Percentiles rank a stretch among this genome's conserved stretches.
Conservation (phyloP, 2,329 filamentous ascomycete genomes). For the Paramyrothecium sp. region DNA sequence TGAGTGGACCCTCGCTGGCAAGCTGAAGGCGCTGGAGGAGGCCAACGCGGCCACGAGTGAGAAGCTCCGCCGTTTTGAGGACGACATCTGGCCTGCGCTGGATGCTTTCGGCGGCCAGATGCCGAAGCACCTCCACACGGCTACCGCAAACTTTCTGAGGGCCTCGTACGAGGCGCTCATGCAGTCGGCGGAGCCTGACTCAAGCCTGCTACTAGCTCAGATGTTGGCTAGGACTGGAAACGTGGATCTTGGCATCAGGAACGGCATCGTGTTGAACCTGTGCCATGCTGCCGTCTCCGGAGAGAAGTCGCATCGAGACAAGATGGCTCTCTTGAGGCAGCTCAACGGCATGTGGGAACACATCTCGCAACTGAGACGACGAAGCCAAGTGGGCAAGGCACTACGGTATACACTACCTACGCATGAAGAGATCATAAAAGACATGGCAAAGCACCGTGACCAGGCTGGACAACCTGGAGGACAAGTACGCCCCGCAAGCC, state of each 20-base stretch:
- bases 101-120: conserved; percentile 20
- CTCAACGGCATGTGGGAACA: conserved; percentile 34
- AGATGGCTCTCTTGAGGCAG: conserved; percentile 22
- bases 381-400: conserved; percentile 15
- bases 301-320: conserved; percentile 8
- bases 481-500: conserved; percentile 9
- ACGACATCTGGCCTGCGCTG: conserved; percentile 28
- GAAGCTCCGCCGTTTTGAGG: conserved; percentile 21
- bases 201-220: neutral
- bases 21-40: conserved; percentile 22
- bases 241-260: conserved; percentile 19
- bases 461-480: conserved; percentile 1
- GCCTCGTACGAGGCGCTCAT: neutral
- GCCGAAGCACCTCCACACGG: conserved; percentile 23
- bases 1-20: conserved; percentile 28
- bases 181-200: neutral
- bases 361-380: conserved; percentile 30
- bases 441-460: conserved; percentile 7
- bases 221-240: no score
- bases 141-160: conserved; percentile 17
- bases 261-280: conserved; percentile 29
- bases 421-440: conserved; percentile 21
- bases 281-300: conserved; percentile 21
- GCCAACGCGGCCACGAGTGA: conserved; percentile 8
- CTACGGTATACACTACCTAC: conserved; percentile 28